phyloP scores from a whole-genome alignment of 2,329 filamentous ascomycete species.

The Phialophora chinensis region DNA sequence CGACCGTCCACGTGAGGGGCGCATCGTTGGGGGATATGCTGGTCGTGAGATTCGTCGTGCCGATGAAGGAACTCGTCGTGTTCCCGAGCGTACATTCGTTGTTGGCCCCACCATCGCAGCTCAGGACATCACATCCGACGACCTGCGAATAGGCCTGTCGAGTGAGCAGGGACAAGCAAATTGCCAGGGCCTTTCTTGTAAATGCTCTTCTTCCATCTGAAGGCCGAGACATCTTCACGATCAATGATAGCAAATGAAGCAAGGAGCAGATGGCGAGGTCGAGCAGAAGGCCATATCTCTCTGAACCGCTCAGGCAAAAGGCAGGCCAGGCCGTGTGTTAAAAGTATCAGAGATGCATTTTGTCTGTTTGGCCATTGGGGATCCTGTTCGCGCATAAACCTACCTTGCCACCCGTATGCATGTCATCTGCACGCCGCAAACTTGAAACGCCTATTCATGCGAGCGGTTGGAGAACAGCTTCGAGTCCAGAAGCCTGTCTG shows the following conservation, averaged over 20 bases:
- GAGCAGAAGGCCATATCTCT: slow-evolving; percentile 22
- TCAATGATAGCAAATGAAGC: slow-evolving; percentile 12
- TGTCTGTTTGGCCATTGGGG: background rate
- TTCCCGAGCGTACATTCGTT: slow-evolving; percentile 29
- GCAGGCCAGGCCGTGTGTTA: background rate
- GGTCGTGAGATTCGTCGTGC: slow-evolving; percentile 28
- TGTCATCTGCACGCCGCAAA: slow-evolving; percentile 20
- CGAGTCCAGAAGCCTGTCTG: slow-evolving; percentile 2
- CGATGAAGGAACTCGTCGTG: slow-evolving; percentile 27
- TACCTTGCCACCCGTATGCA: slow-evolving; percentile 16
- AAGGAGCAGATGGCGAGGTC: slow-evolving; percentile 9
- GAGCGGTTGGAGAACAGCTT: slow-evolving; percentile 11
- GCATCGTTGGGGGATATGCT: slow-evolving; percentile 19
- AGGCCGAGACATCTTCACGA: slow-evolving; percentile 13
- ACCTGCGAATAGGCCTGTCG: slow-evolving; percentile 14
- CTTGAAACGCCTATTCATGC: slow-evolving; percentile 21
- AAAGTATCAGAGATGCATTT: slow-evolving; percentile 4
- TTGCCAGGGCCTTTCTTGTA: slow-evolving; percentile 4
- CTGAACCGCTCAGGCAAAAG: slow-evolving; percentile 5
- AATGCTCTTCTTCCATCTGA: background rate
- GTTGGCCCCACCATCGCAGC: slow-evolving; percentile 22
- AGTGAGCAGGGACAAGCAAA: slow-evolving; percentile 11
- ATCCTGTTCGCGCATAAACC: background rate
- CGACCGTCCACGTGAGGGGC: slow-evolving; percentile 32
- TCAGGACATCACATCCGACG: slow-evolving; percentile 29